Base-by-base conservation (phyloP, 768 basidiomycete species). In the Suillus ampliporus region DNA sequence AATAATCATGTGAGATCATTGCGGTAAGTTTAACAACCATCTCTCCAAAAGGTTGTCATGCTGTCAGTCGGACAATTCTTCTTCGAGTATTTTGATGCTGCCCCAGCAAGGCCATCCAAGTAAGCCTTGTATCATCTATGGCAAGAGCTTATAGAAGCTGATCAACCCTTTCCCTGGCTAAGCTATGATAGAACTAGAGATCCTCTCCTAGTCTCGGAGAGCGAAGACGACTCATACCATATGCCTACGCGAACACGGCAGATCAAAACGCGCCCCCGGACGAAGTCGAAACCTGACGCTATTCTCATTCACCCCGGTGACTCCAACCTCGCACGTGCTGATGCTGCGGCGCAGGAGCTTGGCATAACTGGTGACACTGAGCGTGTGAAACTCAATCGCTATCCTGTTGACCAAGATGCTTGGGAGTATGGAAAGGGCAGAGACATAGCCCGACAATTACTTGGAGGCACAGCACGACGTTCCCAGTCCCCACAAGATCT, bases 321-420 rank as follows among this genome's bases (percentile, higher is more conserved):
- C 47, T 89, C 87, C 41, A 89, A 89, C 69, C 68, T 88, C 64
- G 87, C 87, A 7, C 86, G 89, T 40, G 89, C 89, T 3, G 88
- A 90, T 62, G 86, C 83, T 10, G 80, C 75, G n/a, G 86, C 86
- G 0, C 71, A 83, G 51, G 80, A 85, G 67, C 74, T 87, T 37
- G 88, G 86, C 26, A 63, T 88, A 19, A 72, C 72, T 4, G 78
- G 81, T 23, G 80, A 83, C 61, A 82, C 84, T 9, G 83, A 86
- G 40, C 76, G 77, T 26, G 83, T 83, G 6, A 73, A 78, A 60
- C 79, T 74, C 10, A 74, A 78, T 64, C 72, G 65, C 40, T 78
- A 76, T 48, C 63, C 71, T 5, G 70, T 73, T 21, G 80, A 79
- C 2, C 77, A 74, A 37, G 69, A 77, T 17, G 68, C 78, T 35